phyloP scores from a whole-genome alignment of 768 basidiomycete genomes.

The Trametes cingulata region DNA sequence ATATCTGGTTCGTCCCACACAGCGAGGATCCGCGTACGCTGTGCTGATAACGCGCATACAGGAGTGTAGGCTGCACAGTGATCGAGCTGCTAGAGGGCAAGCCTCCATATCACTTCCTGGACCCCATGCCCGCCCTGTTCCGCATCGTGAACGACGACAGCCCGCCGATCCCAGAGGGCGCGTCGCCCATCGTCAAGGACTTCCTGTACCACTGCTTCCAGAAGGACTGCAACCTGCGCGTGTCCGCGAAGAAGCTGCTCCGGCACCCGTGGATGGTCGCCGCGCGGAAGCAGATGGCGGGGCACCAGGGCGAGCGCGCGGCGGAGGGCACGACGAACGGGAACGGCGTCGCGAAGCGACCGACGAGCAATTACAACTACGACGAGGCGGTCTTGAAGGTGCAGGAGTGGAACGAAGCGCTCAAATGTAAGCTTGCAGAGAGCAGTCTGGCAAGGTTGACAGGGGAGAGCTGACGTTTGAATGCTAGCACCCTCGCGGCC shows the following conservation, averaged over 20 bases:
- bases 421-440: slow-evolving; percentile 64
- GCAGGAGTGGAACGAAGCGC: slow-evolving; percentile 98
- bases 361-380: slow-evolving; percentile 80
- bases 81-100: slow-evolving; percentile 91
- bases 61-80: slow-evolving; percentile 95
- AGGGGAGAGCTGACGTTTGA: slow-evolving; percentile 10
- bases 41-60: slow-evolving; percentile 20
- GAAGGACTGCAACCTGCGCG: slow-evolving; percentile 93
- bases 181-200: slow-evolving; percentile 93
- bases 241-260: slow-evolving; percentile 90
- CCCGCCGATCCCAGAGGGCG: slow-evolving; percentile 94
- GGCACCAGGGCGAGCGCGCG: slow-evolving; percentile 38
- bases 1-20: slow-evolving; percentile 74
- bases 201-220: slow-evolving; percentile 98
- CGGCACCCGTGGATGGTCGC: slow-evolving; percentile 96
- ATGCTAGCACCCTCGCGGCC: slow-evolving; percentile 69
- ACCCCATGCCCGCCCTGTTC: slow-evolving; percentile 98
- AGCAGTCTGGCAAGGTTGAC: neutral
- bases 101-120: slow-evolving; percentile 93
- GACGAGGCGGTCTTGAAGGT: slow-evolving; percentile 94
- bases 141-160: slow-evolving; percentile 98
- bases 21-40: neutral
- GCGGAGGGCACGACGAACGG: slow-evolving; percentile 37
- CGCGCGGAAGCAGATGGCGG: slow-evolving; percentile 71
- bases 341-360: slow-evolving; percentile 44